Conservation (phyloP, 2,329 filamentous ascomycete species). For the Penicillium sp. region DNA sequence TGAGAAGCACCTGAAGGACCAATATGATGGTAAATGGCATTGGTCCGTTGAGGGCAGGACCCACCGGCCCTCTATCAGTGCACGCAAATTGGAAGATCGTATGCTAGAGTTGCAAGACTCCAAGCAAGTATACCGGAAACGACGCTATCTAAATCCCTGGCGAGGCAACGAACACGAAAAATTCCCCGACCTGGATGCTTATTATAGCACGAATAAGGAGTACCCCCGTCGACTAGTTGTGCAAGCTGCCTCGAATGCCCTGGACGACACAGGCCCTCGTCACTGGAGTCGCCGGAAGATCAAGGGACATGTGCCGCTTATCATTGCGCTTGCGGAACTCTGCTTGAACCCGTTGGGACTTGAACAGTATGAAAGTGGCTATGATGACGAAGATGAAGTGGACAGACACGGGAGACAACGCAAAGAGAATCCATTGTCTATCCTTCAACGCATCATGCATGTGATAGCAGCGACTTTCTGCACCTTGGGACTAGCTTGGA, state of each 20-base stretch:
- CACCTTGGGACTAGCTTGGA: slow-evolving; percentile 20
- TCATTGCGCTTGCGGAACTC: slow-evolving; percentile 20
- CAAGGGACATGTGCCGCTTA: slow-evolving; percentile 15
- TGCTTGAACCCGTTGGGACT: slow-evolving; percentile 22
- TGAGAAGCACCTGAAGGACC: neutral
- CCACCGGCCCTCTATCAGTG: neutral
- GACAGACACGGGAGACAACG: slow-evolving; percentile 3
- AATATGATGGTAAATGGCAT: slow-evolving; percentile 6
- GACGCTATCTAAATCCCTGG: slow-evolving; percentile 17
- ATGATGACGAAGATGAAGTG: slow-evolving; percentile 11
- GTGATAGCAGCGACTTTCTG: slow-evolving; percentile 11
- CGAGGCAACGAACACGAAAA: slow-evolving; percentile 20
- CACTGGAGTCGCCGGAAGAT: slow-evolving; percentile 22
- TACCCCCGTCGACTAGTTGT: slow-evolving; percentile 22
- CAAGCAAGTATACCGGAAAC: slow-evolving; percentile 3
- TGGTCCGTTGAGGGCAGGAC: neutral
- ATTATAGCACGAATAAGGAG: slow-evolving; percentile 23
- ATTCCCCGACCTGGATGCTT: slow-evolving; percentile 21
- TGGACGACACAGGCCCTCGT: slow-evolving; percentile 10
- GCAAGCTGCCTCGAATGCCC: slow-evolving; percentile 17
- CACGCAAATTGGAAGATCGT: slow-evolving; percentile 10
- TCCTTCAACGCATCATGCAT: slow-evolving; percentile 10
- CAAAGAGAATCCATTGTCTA: neutral
- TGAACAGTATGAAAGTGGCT: slow-evolving; percentile 13
- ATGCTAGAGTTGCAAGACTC: slow-evolving; percentile 17